phyloP scores from a whole-genome alignment of 2,329 filamentous ascomycete species.

The Xylariales sp. region DNA sequence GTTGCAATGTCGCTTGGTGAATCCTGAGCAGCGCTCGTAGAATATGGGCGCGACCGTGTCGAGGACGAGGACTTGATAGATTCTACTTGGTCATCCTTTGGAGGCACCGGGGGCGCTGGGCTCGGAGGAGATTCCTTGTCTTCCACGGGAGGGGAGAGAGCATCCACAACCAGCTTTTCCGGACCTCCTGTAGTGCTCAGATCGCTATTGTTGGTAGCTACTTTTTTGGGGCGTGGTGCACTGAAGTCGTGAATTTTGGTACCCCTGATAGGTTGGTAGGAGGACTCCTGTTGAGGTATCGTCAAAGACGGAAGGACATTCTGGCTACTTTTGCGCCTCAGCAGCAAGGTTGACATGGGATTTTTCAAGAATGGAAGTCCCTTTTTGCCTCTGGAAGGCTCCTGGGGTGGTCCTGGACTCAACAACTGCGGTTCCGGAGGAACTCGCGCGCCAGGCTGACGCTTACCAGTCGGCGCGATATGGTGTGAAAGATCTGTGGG shows the following conservation, averaged over 20 bases:
- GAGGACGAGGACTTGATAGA: slow-evolving; percentile 25
- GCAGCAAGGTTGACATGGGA: slow-evolving; percentile 53
- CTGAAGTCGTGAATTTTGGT: slow-evolving; percentile 64
- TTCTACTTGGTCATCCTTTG: slow-evolving; percentile 27
- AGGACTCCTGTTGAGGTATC: slow-evolving; percentile 34
- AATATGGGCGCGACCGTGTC: slow-evolving; percentile 25
- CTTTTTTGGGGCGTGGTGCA: slow-evolving; percentile 47
- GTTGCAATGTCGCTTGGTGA: slow-evolving; percentile 8
- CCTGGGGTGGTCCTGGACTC: slow-evolving; percentile 26
- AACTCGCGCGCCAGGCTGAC: slow-evolving; percentile 36
- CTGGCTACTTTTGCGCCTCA: slow-evolving; percentile 52
- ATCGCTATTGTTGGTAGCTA: slow-evolving; percentile 27
- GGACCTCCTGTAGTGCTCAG: slow-evolving; percentile 11
- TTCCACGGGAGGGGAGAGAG: slow-evolving; percentile 13
- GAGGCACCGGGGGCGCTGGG: slow-evolving; percentile 32
- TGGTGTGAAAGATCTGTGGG: slow-evolving; percentile 46
- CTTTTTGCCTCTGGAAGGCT: slow-evolving; percentile 45
- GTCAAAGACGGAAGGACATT: slow-evolving; percentile 35
- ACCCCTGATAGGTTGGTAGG: slow-evolving; percentile 61
- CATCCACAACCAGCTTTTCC: slow-evolving; percentile 16
- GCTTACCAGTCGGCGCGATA: slow-evolving; percentile 30
- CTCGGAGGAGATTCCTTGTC: slow-evolving; percentile 4
- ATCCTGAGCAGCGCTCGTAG: slow-evolving; percentile 17
- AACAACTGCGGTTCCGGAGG: slow-evolving; percentile 33
- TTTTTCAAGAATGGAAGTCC: slow-evolving; percentile 55